Percentiles rank a stretch among this genome's conserved stretches.
Evolutionary conservation across 306 rosid species (phyloP).

Genomic region (Medicago arabica): DNA sequence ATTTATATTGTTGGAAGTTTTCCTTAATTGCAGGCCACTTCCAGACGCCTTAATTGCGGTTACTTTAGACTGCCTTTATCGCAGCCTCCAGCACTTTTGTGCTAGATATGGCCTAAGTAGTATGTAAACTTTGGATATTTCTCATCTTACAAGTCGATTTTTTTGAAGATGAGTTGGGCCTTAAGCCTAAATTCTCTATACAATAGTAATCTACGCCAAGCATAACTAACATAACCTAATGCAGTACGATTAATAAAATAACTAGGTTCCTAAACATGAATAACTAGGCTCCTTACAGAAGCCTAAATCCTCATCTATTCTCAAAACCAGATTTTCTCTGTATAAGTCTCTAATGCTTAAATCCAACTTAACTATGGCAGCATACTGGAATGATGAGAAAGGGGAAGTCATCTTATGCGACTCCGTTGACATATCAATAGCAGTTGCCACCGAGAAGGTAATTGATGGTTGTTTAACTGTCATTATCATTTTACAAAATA

Average conservation of each 20-base stretch:
- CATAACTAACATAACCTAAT: neutral
- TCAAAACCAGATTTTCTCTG: conserved; percentile 32
- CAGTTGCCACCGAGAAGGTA: conserved; percentile 99
- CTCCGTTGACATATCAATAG: conserved; percentile 92
- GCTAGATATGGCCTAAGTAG: neutral
- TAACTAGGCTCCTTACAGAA: neutral
- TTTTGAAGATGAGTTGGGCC: neutral
- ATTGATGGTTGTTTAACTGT: conserved; percentile 37
- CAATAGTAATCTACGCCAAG: neutral
- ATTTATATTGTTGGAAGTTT: conserved; percentile 6
- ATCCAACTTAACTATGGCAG: conserved; percentile 54
- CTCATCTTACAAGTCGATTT: neutral
- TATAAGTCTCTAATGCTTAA: conserved; percentile 38
- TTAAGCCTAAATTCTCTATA: neutral
- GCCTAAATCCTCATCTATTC: neutral
- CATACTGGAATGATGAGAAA: conserved; percentile 85
- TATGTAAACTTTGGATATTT: neutral
- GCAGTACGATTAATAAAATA: conserved; percentile 1
- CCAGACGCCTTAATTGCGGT: neutral
- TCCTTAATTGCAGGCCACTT: neutral
- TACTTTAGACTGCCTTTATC: neutral
- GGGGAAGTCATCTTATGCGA: conserved; percentile 63
- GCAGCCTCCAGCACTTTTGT: neutral
- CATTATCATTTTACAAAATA: conserved; percentile 27
- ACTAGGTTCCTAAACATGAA: neutral